A percentile compares a stretch with the other conserved stretches of the same genome.
Conservation (phyloP, 164 flowering plant genomes). For the Berberis thunbergii region DNA sequence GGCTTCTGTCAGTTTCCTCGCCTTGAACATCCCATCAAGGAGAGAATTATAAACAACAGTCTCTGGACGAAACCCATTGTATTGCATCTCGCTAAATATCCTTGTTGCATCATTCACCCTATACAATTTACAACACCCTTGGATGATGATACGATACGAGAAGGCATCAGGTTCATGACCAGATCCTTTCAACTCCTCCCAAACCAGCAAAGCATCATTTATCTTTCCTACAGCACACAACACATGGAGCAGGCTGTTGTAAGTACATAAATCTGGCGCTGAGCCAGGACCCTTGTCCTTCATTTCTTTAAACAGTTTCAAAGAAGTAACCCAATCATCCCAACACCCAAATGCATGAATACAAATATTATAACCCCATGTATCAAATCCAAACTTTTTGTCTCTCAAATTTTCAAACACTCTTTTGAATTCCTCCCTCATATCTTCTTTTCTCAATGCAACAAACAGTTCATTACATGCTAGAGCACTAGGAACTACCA, state of each 20-base stretch:
- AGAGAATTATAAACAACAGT: slow-evolving; percentile 70
- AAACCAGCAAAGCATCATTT: slow-evolving; percentile 64
- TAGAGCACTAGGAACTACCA: slow-evolving; percentile 12
- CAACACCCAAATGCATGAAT: slow-evolving; percentile 91
- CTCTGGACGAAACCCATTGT: slow-evolving; percentile 46
- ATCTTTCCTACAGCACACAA: slow-evolving; percentile 69
- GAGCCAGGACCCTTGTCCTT: slow-evolving; percentile 33
- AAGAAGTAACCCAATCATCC: slow-evolving; percentile 60
- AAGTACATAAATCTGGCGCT: slow-evolving; percentile 81
- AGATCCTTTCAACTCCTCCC: slow-evolving; percentile 75
- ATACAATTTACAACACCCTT: slow-evolving; percentile 67
- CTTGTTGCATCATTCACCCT: slow-evolving; percentile 54
- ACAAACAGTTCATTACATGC: slow-evolving; percentile 68
- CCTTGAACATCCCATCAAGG: slow-evolving; percentile 74
- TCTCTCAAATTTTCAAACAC: slow-evolving; percentile 48
- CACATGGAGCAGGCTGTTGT: slow-evolving; percentile 67
- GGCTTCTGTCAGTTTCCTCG: slow-evolving; percentile 60
- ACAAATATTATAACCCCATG: slow-evolving; percentile 75
- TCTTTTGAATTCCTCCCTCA: slow-evolving; percentile 48
- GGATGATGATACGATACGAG: slow-evolving; percentile 64
- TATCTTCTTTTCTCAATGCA: slow-evolving; percentile 51
- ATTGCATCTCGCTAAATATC: slow-evolving; percentile 73
- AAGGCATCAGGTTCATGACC: slow-evolving; percentile 73
- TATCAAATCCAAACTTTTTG: slow-evolving; percentile 40
- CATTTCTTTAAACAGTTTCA: slow-evolving; percentile 75